A percentile compares a stretch with the other conserved stretches of the same genome.
Evolutionary conservation across 768 basidiomycete genomes (phyloP).

Genomic region (Holtermanniella nyarrowii): DNA sequence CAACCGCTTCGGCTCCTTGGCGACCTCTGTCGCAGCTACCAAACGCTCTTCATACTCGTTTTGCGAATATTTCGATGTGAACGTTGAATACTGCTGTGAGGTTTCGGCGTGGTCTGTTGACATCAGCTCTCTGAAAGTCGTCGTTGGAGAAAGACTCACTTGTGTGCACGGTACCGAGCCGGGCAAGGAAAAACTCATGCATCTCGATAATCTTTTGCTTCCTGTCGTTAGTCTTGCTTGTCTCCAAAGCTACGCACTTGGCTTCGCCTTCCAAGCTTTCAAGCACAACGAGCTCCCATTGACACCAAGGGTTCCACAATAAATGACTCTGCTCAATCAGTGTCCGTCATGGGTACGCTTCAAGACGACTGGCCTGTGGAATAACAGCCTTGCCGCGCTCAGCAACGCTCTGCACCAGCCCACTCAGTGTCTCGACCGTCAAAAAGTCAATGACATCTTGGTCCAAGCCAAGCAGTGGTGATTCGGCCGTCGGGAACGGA

Average conservation of each 20-base stretch:
- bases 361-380: not conserved
- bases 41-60: slow-evolving; percentile 68
- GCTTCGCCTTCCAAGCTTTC: not conserved
- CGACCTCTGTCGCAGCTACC: slow-evolving; percentile 64
- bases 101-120: slow-evolving; percentile 64
- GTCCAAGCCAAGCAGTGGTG: slow-evolving; percentile 41
- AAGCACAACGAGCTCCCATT: slow-evolving; percentile 24
- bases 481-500: not conserved
- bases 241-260: slow-evolving; percentile 5
- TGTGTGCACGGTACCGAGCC: slow-evolving; percentile 18
- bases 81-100: slow-evolving; percentile 73
- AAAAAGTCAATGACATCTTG: slow-evolving; percentile 66
- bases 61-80: slow-evolving; percentile 67
- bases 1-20: slow-evolving; percentile 53
- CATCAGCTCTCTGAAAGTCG: slow-evolving; percentile 6
- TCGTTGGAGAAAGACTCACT: slow-evolving; percentile 9
- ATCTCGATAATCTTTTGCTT: slow-evolving; percentile 7
- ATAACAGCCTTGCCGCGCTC: slow-evolving; percentile 4
- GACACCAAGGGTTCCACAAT: slow-evolving; percentile 24
- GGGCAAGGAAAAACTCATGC: slow-evolving; percentile 18
- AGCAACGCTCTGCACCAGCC: slow-evolving; percentile 13
- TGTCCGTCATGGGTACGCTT: not conserved
- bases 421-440: slow-evolving; percentile 51
- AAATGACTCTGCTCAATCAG: slow-evolving; percentile 17
- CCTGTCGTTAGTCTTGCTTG: not conserved